Evolutionary conservation across 495 filamentous ascomycete genomes (phyloP).

Genomic region (Talaromyces thailandensis): DNA sequence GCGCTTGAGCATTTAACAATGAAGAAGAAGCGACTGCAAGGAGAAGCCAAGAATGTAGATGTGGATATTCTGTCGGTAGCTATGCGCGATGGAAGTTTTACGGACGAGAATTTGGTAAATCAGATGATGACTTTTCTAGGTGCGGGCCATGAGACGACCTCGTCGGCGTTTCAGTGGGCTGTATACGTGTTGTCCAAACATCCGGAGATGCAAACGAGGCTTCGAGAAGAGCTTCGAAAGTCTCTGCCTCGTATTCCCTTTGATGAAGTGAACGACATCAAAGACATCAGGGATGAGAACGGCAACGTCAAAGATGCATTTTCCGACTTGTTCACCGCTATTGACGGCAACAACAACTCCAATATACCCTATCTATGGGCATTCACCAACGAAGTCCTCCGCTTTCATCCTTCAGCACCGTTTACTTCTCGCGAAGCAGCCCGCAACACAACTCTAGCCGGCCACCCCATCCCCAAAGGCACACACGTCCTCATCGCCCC

Average conservation of each 20-base stretch:
- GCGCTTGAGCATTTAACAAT: constrained; percentile 58
- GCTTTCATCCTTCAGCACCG: constrained; percentile 49
- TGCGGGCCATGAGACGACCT: constrained; percentile 79
- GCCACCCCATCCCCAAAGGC: constrained; percentile 45
- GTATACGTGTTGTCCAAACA: constrained; percentile 50
- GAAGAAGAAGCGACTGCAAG: constrained; percentile 55
- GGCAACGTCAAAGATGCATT: constrained; percentile 6
- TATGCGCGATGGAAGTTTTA: constrained; percentile 64
- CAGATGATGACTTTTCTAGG: constrained; percentile 95
- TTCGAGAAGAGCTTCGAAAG: constrained; percentile 52
- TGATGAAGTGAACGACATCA: background rate
- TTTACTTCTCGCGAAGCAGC: constrained; percentile 55
- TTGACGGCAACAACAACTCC: constrained; percentile 22
- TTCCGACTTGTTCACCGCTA: background rate
- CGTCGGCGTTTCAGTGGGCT: constrained; percentile 52
- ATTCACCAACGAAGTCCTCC: constrained; percentile 51
- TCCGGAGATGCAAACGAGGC: constrained; percentile 43
- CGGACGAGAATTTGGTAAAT: constrained; percentile 72
- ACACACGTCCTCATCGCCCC: constrained; percentile 43
- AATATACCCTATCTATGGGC: constrained; percentile 50
- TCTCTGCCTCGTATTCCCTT: constrained; percentile 48
- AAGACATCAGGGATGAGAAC: constrained; percentile 15
- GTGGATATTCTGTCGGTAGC: constrained; percentile 80
- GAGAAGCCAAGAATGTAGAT: constrained; percentile 38
- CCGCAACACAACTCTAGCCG: constrained; percentile 53